A percentile compares a stretch with the other conserved stretches of the same genome.
These are phyloP conservation scores for Phialocephala sp. DNA, from an alignment of 2,329 filamentous ascomycete genomes.

Conservation along the genomic window DNA sequence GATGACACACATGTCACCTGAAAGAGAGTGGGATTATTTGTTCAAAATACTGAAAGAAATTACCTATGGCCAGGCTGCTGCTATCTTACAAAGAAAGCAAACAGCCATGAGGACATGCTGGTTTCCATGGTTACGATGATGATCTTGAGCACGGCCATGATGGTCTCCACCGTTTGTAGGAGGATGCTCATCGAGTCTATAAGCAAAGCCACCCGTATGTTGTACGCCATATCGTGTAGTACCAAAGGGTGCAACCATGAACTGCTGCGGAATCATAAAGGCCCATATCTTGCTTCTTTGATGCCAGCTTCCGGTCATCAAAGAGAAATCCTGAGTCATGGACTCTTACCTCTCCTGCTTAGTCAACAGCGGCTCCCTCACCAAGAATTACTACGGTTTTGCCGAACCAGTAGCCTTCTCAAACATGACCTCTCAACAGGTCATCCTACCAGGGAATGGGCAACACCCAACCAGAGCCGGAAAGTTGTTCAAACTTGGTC, in stretches of 20 bases:
- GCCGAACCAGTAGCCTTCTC: neutral
- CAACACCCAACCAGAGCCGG: too few relatives aligned
- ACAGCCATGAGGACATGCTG: neutral
- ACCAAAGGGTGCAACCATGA: neutral
- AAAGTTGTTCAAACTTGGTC: too few relatives aligned
- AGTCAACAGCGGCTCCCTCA: neutral
- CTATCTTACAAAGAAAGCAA: neutral
- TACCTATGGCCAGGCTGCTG: neutral
- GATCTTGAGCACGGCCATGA: too few relatives aligned
- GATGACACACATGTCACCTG: too few relatives aligned
- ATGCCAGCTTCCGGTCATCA: neutral
- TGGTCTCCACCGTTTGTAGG: neutral
- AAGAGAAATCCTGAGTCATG: neutral
- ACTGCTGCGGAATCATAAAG: neutral
- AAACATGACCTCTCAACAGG: neutral
- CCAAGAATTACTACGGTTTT: neutral
- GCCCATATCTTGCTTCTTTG: neutral
- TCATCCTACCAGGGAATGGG: too few relatives aligned
- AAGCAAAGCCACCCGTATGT: neutral
- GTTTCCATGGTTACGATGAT: neutral
- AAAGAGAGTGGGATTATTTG: too few relatives aligned
- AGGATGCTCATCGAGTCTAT: neutral
- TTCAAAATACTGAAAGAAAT: conserved; percentile 54
- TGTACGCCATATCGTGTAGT: neutral
- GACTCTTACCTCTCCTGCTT: neutral